These are phyloP conservation scores for Aspergillus neoniger DNA, from an alignment of 2,329 filamentous ascomycete species.

Conservation along the genomic window DNA sequence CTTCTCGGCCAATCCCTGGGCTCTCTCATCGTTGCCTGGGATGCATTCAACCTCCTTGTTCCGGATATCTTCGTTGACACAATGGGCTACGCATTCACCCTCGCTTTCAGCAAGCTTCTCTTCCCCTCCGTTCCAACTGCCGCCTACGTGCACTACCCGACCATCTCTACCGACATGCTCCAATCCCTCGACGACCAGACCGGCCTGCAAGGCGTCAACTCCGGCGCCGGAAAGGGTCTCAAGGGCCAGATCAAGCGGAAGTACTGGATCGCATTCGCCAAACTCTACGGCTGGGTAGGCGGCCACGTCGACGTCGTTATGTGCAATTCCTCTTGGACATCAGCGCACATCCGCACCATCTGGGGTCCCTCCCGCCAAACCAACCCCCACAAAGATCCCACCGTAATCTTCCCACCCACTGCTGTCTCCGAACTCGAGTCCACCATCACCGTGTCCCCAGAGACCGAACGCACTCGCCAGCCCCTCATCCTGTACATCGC, in stretches of 20 bases:
- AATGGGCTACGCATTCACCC: constrained; percentile 93
- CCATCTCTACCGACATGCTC: constrained; percentile 98
- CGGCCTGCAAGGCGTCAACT: constrained; percentile 73
- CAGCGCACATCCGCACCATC: constrained; percentile 74
- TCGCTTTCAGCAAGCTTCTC: constrained; percentile 78
- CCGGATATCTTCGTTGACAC: constrained; percentile 96
- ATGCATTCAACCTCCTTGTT: constrained; percentile 87
- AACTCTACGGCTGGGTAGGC: constrained; percentile 79
- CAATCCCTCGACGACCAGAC: constrained; percentile 70
- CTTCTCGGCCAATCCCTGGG: constrained; percentile 91
- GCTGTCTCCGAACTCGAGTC: constrained; percentile 81
- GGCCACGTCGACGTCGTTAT: constrained; percentile 88
- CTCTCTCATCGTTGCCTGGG: constrained; percentile 82
- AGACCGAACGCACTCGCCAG: constrained; percentile 69
- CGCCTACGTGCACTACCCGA: constrained; percentile 97
- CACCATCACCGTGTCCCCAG: constrained; percentile 69
- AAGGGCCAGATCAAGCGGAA: constrained; percentile 71
- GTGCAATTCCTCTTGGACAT: constrained; percentile 97
- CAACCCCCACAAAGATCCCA: constrained; percentile 49
- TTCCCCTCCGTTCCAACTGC: constrained; percentile 80
- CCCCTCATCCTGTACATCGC: constrained; percentile 86
- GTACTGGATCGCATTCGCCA: constrained; percentile 87
- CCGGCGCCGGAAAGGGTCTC: constrained; percentile 73
- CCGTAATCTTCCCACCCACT: constrained; percentile 87
- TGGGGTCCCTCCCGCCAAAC: constrained; percentile 63